phyloP scores from a whole-genome alignment of 257 asterid species.

The Solanum chmielewskii region DNA sequence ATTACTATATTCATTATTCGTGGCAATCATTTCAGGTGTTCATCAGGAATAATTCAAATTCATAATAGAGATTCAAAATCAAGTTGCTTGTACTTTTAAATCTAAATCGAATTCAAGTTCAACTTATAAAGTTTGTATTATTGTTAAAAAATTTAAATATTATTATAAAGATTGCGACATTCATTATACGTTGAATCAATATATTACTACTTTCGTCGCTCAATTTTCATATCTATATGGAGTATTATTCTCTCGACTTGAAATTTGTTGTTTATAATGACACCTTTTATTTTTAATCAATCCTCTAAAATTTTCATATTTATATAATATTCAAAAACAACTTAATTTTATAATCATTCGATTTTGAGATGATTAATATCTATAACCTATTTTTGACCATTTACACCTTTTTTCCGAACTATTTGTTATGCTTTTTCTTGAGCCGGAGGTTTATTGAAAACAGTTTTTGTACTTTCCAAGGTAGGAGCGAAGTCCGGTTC shows the following conservation, averaged over 20 bases:
- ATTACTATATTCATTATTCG: background rate
- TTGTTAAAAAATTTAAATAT: background rate
- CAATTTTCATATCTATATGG: background rate
- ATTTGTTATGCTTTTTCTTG: background rate
- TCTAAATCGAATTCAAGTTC: background rate
- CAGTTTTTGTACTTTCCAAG: fast-evolving
- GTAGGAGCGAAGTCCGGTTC: fast-evolving
- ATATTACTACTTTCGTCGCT: background rate
- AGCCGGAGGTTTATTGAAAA: fast-evolving
- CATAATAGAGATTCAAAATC: background rate
- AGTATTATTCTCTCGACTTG: background rate
- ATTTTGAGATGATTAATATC: background rate
- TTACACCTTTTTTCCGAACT: too few relatives aligned
- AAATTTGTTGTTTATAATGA: background rate
- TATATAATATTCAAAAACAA: background rate
- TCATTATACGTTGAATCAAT: background rate
- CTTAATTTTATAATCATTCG: background rate
- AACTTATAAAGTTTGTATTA: background rate
- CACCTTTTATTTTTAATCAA: background rate
- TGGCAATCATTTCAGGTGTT: background rate
- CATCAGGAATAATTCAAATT: background rate
- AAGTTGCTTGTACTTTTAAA: background rate
- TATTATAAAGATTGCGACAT: background rate
- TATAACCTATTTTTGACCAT: background rate
- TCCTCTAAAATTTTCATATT: background rate